These are phyloP conservation scores for Blastobotrys apis DNA, from an alignment of 1,139 yeast genomes.

Conservation along the genomic window DNA sequence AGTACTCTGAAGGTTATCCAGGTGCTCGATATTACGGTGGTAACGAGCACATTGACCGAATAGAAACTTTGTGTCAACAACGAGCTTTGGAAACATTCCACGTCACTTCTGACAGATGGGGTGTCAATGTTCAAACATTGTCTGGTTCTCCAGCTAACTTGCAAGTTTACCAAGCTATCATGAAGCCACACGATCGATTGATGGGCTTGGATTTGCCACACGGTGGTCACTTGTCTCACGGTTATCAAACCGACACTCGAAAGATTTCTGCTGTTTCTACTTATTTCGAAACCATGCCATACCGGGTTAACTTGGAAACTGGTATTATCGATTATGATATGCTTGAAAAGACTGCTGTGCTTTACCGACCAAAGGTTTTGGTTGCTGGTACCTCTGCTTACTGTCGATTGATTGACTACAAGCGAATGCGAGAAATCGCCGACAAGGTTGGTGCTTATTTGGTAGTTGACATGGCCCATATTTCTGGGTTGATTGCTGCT, in stretches of 20 bases:
- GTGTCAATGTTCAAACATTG: slow-evolving; percentile 90
- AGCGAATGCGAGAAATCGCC: slow-evolving; percentile 82
- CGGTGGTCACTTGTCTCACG: slow-evolving; percentile 96
- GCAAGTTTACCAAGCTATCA: slow-evolving; percentile 86
- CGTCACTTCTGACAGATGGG: slow-evolving; percentile 79
- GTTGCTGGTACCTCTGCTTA: slow-evolving; percentile 98
- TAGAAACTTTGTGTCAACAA: slow-evolving; percentile 83
- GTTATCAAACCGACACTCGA: slow-evolving; percentile 84
- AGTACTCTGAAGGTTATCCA: slow-evolving; percentile 98
- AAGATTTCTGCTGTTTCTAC: slow-evolving; percentile 89
- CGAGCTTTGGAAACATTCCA: slow-evolving; percentile 86
- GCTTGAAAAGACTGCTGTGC: slow-evolving; percentile 73
- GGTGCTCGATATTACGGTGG: slow-evolving; percentile 98
- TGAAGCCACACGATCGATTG: slow-evolving; percentile 86
- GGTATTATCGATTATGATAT: slow-evolving; percentile 91
- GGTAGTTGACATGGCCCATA: slow-evolving; percentile 94
- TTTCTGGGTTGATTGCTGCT: slow-evolving; percentile 90
- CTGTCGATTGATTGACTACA: slow-evolving; percentile 86
- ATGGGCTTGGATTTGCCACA: slow-evolving; percentile 98
- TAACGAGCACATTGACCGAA: slow-evolving; percentile 87
- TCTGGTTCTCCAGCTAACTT: slow-evolving; percentile 96
- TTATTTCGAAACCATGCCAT: slow-evolving; percentile 96
- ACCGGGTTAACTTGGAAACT: slow-evolving; percentile 77
- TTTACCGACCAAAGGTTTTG: slow-evolving; percentile 90
- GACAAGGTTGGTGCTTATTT: slow-evolving; percentile 91